Evolutionary conservation across 2,329 filamentous ascomycete genomes (phyloP).

Genomic region (Bipolaris bicolor): DNA sequence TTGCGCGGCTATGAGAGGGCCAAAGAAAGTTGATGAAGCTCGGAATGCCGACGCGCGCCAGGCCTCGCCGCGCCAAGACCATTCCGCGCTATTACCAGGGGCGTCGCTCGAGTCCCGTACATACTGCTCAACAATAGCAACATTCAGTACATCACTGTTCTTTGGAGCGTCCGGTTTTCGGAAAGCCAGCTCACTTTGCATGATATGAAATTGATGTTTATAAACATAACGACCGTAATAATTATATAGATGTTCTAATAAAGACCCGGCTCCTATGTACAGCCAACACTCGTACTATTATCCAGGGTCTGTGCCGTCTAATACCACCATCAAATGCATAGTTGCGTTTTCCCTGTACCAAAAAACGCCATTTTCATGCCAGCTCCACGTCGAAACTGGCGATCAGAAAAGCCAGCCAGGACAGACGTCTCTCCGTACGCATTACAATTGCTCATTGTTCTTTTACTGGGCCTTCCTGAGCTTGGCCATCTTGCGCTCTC

Average conservation of each 20-base stretch:
- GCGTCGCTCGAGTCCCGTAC: neutral
- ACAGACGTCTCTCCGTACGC: conserved; percentile 11
- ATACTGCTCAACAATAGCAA: neutral
- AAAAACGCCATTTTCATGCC: conserved; percentile 34
- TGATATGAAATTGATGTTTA: neutral
- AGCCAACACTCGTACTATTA: conserved; percentile 36
- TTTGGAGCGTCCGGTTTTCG: neutral
- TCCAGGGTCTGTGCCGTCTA: conserved; percentile 22
- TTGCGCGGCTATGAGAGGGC: conserved; percentile 12
- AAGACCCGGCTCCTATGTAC: conserved; percentile 26
- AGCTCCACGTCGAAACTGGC: conserved; percentile 16
- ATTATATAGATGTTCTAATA: conserved; percentile 35
- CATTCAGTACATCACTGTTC: neutral
- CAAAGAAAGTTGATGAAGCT: conserved; percentile 39
- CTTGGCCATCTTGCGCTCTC: conserved; percentile 74
- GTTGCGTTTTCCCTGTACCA: conserved; percentile 22
- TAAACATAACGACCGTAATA: conserved; percentile 32
- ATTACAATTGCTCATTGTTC: neutral
- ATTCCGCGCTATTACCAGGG: conserved; percentile 8
- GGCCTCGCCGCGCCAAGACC: conserved; percentile 29
- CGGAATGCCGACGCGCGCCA: conserved; percentile 33
- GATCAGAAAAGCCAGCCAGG: neutral
- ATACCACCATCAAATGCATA: conserved; percentile 21
- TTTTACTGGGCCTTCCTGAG: conserved; percentile 58
- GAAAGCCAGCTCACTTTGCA: neutral